Conservation (phyloP, 192 early-diverging fungal genomes). For the Coemansia sp. region DNA sequence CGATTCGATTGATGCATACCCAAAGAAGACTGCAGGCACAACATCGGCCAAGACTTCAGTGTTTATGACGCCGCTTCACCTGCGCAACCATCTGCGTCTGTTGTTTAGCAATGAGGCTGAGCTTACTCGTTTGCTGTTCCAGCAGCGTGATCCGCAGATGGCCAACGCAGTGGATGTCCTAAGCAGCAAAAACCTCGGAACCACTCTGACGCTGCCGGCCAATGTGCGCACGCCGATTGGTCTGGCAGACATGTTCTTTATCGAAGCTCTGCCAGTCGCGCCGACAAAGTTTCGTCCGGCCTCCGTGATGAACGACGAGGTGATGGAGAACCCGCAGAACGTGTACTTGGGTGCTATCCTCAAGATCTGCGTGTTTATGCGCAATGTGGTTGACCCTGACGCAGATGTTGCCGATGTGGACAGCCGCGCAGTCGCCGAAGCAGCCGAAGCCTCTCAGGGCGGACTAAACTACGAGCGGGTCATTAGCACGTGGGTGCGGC, state of each 20-base stretch:
- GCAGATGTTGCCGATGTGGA: conserved; percentile 17
- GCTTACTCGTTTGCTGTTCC: conserved; percentile 80
- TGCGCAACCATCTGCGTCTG: conserved; percentile 71
- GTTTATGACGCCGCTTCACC: conserved; percentile 69
- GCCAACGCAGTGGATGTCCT: conserved; percentile 25
- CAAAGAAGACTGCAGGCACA: conserved; percentile 36
- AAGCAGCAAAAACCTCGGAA: conserved; percentile 1
- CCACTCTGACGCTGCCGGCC: conserved; percentile 37
- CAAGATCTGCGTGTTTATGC: conserved; percentile 69
- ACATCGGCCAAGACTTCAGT: conserved; percentile 13
- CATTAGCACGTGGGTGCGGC: conserved; percentile 65
- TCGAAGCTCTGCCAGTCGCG: conserved; percentile 85
- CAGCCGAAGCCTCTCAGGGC: conserved; percentile 20
- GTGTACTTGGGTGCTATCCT: conserved; percentile 80
- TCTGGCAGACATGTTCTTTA: conserved; percentile 85
- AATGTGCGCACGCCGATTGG: conserved; percentile 49
- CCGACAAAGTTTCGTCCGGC: conserved; percentile 94
- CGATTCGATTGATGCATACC: conserved; percentile 25
- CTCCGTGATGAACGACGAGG: conserved; percentile 82
- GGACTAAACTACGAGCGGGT: conserved; percentile 45
- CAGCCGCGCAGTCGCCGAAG: conserved; percentile 16
- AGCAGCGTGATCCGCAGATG: conserved; percentile 58
- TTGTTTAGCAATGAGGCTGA: conserved; percentile 76
- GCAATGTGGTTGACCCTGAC: conserved; percentile 47
- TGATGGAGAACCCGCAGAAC: conserved; percentile 96